Conservation (phyloP, 495 filamentous ascomycete species). For the Neurospora terricola region DNA sequence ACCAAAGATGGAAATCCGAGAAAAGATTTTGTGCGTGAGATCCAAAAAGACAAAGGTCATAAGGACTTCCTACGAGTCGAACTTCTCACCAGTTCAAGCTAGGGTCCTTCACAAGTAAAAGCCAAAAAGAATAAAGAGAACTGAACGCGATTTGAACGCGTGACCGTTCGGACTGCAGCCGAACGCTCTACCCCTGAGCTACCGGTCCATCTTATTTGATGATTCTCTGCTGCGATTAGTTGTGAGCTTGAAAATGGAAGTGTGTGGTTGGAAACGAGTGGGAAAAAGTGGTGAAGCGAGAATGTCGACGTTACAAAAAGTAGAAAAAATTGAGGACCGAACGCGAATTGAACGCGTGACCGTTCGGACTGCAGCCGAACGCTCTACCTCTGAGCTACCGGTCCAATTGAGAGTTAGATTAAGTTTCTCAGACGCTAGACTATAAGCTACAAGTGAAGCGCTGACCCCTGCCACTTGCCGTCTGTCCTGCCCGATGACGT, state of each 20-base stretch:
- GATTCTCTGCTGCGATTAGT: neutral
- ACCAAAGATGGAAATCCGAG: too few species aligned
- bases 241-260: neutral
- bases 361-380: neutral
- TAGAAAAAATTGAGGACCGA: neutral
- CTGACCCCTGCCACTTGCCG: neutral
- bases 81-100: too few species aligned
- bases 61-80: too few species aligned
- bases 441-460: neutral
- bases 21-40: too few species aligned
- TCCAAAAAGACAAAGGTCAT: too few species aligned
- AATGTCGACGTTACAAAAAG: too few species aligned
- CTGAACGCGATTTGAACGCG: neutral
- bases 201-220: neutral
- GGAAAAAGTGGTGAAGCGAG: neutral
- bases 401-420: neutral
- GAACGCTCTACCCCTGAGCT: neutral
- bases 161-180: neutral
- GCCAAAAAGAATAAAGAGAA: neutral
- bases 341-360: neutral
- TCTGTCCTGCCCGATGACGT: neutral
- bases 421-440: fast-evolving
- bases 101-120: neutral
- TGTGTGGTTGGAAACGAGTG: neutral
- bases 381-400: neutral